Evolutionary conservation across 352 stramenopile species (phyloP), one percentile per base, ranked within the genome.

Genomic region (Ophiocytium majus): DNA sequence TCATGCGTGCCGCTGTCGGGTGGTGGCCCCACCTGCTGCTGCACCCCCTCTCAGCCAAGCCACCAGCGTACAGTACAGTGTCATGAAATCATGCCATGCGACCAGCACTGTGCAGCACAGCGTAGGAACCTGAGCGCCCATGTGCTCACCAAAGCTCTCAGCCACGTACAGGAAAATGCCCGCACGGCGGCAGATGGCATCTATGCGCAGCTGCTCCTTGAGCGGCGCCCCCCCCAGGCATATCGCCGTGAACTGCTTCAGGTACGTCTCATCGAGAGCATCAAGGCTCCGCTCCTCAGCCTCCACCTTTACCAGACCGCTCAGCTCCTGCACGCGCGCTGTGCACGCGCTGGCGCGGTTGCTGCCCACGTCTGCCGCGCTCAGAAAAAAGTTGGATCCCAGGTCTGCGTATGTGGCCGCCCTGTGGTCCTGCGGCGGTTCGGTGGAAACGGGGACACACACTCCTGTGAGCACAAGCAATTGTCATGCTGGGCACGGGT

Each of bases 291-390:
- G 63, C 28, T 66, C 82, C 31, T 89, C 85, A 50, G 92, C 94
- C 28, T 92, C 79, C 50, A 98, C 95, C 23, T 90, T 89, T 43
- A 98, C 92, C 0, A 99, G 89, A 10, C 94, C 94, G 90, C 99
- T 99, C 23, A 99, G 92, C 83, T 98, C 95, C 86, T 96, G 92
- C 23, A 98, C 93, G 23, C 93, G 91, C 1, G 92, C 86, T 83
- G 96, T 85, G 81, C 95, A 92, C 76, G 89, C 93, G 50, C 93
- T 91, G 9, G 92, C 94, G 33, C 91, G 91, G 79, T 89, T 96
- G 49, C 91, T 91, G 32, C 91, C 92, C 35, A 96, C 81, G 81
- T 96, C 92, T 1, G 91, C 83, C 0, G 88, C 83, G 0, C 84
- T 88, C 32, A 97, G 91, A 80, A 97, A 95, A 80, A 97, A 97